phyloP scores from a whole-genome alignment of 1,284 basidiomycete species.

The Boletus mariae region DNA sequence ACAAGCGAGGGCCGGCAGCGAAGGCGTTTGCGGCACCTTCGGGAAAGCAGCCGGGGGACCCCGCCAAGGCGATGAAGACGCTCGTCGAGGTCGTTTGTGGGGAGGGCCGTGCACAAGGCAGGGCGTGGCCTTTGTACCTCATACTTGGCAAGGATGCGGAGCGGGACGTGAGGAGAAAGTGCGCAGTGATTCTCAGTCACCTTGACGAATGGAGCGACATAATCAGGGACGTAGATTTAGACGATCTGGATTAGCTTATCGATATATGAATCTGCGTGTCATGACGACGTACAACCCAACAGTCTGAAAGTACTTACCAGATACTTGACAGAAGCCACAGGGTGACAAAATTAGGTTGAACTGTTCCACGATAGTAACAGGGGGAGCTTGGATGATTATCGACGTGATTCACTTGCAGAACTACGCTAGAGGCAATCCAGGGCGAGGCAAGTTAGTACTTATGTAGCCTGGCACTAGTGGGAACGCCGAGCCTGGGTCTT shows the following conservation, averaged over 20 bases:
- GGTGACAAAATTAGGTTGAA: too few relatives aligned
- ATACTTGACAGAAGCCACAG: too few relatives aligned
- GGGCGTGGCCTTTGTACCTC: constrained; percentile 46
- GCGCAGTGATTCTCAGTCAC: constrained; percentile 34
- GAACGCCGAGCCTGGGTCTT: too few relatives aligned
- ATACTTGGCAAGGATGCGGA: constrained; percentile 48
- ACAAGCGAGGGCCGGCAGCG: constrained; percentile 31
- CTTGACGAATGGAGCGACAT: constrained; percentile 49
- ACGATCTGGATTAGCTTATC: constrained; percentile 4
- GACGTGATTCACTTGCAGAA: too few relatives aligned
- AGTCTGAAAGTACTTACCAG: too few relatives aligned
- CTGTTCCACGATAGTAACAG: too few relatives aligned
- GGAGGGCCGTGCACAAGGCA: constrained; percentile 41
- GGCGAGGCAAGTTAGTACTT: too few relatives aligned
- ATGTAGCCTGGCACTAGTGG: too few relatives aligned
- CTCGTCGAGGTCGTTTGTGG: constrained; percentile 44
- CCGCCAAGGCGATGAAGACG: constrained; percentile 48
- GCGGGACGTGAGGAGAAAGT: constrained; percentile 41
- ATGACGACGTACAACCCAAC: too few relatives aligned
- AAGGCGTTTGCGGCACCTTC: constrained; percentile 30
- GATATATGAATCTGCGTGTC: too few relatives aligned
- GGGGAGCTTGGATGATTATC: too few relatives aligned
- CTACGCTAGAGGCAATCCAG: too few relatives aligned
- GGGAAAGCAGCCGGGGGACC: constrained; percentile 46
- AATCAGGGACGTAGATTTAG: constrained; percentile 36